A percentile compares a stretch with the other conserved stretches of the same genome.
Evolutionary conservation across 2,329 filamentous ascomycete genomes (phyloP).

Genomic region (Thielaviopsis cerberus): DNA sequence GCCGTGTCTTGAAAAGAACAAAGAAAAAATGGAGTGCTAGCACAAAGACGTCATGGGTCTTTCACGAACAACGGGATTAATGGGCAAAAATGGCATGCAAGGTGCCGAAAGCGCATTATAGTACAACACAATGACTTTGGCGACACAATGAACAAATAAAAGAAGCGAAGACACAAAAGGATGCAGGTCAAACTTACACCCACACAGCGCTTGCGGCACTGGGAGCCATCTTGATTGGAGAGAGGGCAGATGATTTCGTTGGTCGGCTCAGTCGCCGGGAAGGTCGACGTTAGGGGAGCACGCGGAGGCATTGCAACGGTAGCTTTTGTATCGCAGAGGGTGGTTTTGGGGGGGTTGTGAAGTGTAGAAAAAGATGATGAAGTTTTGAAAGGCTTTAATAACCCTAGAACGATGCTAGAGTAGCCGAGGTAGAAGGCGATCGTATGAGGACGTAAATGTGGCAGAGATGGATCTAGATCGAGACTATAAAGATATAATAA

Average conservation of each 20-base stretch:
- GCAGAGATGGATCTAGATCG: neutral
- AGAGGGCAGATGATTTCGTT: constrained; percentile 95
- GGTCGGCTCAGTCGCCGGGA: constrained; percentile 77
- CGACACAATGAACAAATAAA: neutral
- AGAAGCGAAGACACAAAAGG: constrained; percentile 7
- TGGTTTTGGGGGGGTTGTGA: too few relatives aligned
- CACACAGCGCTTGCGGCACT: constrained; percentile 91
- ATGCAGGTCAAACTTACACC: constrained; percentile 52
- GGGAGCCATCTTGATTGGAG: constrained; percentile 87
- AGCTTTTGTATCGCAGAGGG: neutral
- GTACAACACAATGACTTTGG: neutral
- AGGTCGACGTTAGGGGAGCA: constrained; percentile 71
- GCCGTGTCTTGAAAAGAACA: neutral
- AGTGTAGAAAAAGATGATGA: neutral
- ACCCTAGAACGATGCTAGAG: neutral
- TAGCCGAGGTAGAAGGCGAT: neutral
- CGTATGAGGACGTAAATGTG: neutral
- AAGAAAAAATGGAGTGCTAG: neutral
- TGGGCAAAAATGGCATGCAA: neutral
- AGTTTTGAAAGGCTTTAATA: neutral
- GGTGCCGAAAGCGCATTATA: neutral
- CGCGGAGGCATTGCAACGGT: constrained; percentile 62
- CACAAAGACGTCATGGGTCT: neutral
- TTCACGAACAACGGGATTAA: neutral
- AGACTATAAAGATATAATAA: neutral